Evolutionary conservation across 192 early-diverging fungal species (phyloP), one percentile per base, ranked within the genome.

Genomic region (Podila clonocystis): DNA sequence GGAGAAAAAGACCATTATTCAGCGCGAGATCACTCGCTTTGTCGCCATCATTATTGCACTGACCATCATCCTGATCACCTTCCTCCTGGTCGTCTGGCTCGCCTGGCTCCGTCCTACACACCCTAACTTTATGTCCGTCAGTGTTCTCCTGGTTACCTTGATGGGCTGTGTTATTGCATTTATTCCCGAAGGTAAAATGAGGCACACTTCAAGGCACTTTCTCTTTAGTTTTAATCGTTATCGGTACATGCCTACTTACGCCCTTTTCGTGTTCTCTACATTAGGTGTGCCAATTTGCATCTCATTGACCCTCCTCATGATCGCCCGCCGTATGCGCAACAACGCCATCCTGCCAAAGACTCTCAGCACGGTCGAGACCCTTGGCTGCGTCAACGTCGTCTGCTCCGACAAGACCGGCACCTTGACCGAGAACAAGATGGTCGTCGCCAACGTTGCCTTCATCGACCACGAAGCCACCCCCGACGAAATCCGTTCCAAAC

Each of bases 371-470:
- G 90, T 98, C 66, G 95, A 98, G 84, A 95, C 95, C 5, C 87
- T 98, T 20, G 97, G 95, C 31, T 91, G 91, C 58, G 90, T 95
- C 59, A 89, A 82, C 65, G 68, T 77, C n/a, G 73, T 83, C 64
- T 83, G 74, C 60, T 95, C 93, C 50, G 95, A 98, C 82, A 98
- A 98, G 85, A 97, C 96, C 20, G 96, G 95, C 0, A 98, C 95
- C 11, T 79, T 98, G 50, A 98, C 96, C 12, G 86, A 89, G 66
- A 89, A 91, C 85, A 84, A 89, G 58, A 95, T 98, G 94, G 72
- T 72, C 31, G 91, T 92, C 20, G 70, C 75, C 36, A 68, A 79
- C 64, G 75, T 82, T 20, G 82, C 77, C 41, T 83, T 92, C 55
- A 60, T 68, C 57, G 68, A 88, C 71, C 63, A 85, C 29, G 65